Evolutionary conservation across 345 rosid species (phyloP).

Genomic region (Punica granatum): DNA sequence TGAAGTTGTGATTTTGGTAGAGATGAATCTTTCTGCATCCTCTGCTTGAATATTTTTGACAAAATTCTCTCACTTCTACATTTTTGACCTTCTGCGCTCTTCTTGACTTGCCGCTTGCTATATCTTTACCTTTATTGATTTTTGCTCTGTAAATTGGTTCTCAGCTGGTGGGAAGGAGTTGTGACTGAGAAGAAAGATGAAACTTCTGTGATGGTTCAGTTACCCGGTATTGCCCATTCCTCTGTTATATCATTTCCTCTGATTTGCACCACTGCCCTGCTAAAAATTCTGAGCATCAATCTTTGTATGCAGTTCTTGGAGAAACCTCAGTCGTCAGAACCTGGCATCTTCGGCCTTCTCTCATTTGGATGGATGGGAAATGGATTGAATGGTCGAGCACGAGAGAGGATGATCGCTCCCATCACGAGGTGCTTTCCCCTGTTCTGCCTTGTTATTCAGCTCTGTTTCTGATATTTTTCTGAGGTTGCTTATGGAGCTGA

Average conservation of each 20-base stretch:
- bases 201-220: conserved; percentile 50
- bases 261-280: neutral
- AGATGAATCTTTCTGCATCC: neutral
- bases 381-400: conserved; percentile 79
- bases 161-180: conserved; percentile 97
- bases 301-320: conserved; percentile 50
- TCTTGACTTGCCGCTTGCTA: neutral
- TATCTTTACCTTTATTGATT: neutral
- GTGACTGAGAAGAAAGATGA: conserved; percentile 81
- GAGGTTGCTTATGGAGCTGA: neutral
- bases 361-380: conserved; percentile 71
- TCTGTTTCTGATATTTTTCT: too few species aligned
- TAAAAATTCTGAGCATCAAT: too few species aligned
- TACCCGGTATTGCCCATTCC: conserved; percentile 50
- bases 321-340: conserved; percentile 51
- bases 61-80: neutral
- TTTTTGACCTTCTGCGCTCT: neutral
- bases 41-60: neutral
- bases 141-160: neutral
- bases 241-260: neutral
- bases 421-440: conserved; percentile 45
- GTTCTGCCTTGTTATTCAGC: conserved; percentile 3
- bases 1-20: neutral
- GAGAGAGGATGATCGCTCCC: conserved; percentile 24
- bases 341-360: conserved; percentile 87